These are phyloP conservation scores for Arthrobotrys sinensis DNA, from an alignment of 2,329 filamentous ascomycete genomes.

Conservation along the genomic window DNA sequence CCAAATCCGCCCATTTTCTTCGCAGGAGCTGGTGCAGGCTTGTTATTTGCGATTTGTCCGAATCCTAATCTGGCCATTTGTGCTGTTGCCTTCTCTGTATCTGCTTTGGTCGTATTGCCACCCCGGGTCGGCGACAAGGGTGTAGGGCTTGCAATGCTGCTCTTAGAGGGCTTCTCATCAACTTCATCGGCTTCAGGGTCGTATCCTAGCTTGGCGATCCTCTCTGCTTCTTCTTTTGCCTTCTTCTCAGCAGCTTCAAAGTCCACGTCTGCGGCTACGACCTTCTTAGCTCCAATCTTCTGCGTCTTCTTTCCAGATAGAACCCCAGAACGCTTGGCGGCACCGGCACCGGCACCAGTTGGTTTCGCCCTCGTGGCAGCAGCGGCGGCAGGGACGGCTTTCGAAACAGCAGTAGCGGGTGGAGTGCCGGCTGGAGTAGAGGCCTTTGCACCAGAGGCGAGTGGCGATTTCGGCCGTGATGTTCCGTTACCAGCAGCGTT, in stretches of 20 bases:
- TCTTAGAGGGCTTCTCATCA: slow-evolving; percentile 68
- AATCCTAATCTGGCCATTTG: slow-evolving; percentile 88
- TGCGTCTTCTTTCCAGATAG: slow-evolving; percentile 84
- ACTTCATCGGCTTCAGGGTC: slow-evolving; percentile 87
- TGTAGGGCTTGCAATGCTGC: slow-evolving; percentile 68
- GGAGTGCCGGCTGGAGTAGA: slow-evolving; percentile 73
- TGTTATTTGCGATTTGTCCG: slow-evolving; percentile 81
- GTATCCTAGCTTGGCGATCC: slow-evolving; percentile 94
- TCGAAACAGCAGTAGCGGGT: slow-evolving; percentile 66
- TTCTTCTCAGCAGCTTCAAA: slow-evolving; percentile 98
- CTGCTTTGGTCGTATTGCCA: slow-evolving; percentile 75
- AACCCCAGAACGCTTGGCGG: slow-evolving; percentile 85
- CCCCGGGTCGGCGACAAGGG: slow-evolving; percentile 71
- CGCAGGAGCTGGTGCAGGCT: slow-evolving; percentile 75
- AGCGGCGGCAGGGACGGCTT: slow-evolving; percentile 80
- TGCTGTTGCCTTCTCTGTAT: slow-evolving; percentile 92
- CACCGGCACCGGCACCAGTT: slow-evolving; percentile 71
- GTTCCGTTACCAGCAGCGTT: slow-evolving; percentile 75
- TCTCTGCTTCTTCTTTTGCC: slow-evolving; percentile 96
- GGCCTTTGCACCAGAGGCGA: slow-evolving; percentile 74
- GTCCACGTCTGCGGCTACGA: slow-evolving; percentile 70
- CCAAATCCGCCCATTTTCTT: slow-evolving; percentile 90
- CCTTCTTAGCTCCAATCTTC: slow-evolving; percentile 94
- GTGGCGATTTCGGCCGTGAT: slow-evolving; percentile 85
- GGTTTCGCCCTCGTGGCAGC: slow-evolving; percentile 82